phyloP scores from a whole-genome alignment of 306 rosid genomes.

The Delonix regia region DNA sequence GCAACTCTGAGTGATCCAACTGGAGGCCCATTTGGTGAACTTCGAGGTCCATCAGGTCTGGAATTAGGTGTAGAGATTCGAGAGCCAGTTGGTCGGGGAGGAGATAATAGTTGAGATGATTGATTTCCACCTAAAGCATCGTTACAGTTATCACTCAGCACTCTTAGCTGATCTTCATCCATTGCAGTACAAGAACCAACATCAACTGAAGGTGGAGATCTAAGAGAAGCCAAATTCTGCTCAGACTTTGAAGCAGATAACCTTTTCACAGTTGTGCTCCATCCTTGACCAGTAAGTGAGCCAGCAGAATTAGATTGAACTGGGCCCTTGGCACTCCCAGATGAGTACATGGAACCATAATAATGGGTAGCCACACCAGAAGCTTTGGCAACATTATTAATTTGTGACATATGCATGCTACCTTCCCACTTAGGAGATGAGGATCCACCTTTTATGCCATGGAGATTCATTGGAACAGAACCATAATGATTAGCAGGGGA shows the following conservation, averaged over 20 bases:
- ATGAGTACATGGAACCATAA: constrained; percentile 61
- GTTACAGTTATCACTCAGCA: constrained; percentile 63
- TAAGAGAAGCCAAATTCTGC: constrained; percentile 87
- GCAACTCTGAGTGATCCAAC: constrained; percentile 62
- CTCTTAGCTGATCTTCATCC: constrained; percentile 80
- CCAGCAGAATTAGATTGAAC: constrained; percentile 73
- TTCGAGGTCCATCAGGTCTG: constrained; percentile 63
- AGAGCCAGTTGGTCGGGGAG: constrained; percentile 59
- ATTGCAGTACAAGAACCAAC: constrained; percentile 57
- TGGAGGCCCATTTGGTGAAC: constrained; percentile 46
- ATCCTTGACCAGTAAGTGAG: constrained; percentile 61
- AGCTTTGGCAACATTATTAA: constrained; percentile 50
- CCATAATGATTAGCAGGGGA: constrained; percentile 71
- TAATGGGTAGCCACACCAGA: constrained; percentile 52
- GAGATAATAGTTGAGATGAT: constrained; percentile 72
- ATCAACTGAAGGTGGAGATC: constrained; percentile 73
- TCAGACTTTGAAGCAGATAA: constrained; percentile 92
- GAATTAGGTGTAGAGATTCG: constrained; percentile 56
- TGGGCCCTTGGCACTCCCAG: constrained; percentile 69
- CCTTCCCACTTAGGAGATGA: constrained; percentile 91
- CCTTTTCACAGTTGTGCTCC: constrained; percentile 59
- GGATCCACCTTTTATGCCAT: constrained; percentile 59
- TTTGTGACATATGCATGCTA: constrained; percentile 63
- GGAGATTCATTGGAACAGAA: constrained; percentile 60
- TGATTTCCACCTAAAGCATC: constrained; percentile 64